Conservation (phyloP, 768 basidiomycete genomes). For the Russula earlei region DNA sequence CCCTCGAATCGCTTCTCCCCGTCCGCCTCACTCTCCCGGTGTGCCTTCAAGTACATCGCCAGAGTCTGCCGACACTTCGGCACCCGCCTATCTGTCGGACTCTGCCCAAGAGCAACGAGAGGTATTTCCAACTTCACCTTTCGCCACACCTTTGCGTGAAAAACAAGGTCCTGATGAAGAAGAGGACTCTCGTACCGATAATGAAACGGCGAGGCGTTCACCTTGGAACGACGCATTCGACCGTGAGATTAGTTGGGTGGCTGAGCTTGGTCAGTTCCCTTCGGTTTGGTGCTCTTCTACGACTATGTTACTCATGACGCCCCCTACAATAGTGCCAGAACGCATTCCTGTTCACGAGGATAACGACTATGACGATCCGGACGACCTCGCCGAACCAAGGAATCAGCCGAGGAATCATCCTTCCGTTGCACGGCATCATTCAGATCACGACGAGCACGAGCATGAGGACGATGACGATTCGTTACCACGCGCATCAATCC, state of each 20-base stretch:
- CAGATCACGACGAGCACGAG: conserved; percentile 36
- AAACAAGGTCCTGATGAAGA: conserved; percentile 42
- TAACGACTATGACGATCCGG: conserved; percentile 44
- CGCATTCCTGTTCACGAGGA: conserved; percentile 55
- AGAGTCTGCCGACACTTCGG: conserved; percentile 37
- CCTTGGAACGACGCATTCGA: conserved; percentile 24
- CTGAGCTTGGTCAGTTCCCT: conserved; percentile 51
- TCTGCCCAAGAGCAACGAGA: conserved; percentile 47
- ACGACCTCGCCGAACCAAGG: conserved; percentile 33
- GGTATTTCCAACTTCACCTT: conserved; percentile 58
- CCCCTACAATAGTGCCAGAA: conserved; percentile 39
- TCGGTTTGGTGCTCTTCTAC: not conserved
- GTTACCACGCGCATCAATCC: conserved; percentile 47
- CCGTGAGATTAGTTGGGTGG: conserved; percentile 68
- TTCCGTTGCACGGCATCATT: conserved; percentile 1
- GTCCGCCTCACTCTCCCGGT: conserved; percentile 43
- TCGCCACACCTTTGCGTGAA: conserved; percentile 62
- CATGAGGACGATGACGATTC: conserved; percentile 38
- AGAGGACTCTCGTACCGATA: conserved; percentile 44
- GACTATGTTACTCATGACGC: not conserved
- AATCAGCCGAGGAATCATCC: conserved; percentile 29
- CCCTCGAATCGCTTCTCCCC: conserved; percentile 27
- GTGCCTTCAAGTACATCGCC: conserved; percentile 39
- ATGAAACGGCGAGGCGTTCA: conserved; percentile 23
- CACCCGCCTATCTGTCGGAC: conserved; percentile 42